phyloP scores from a whole-genome alignment of 2,329 filamentous ascomycete genomes.

The Trichoderma polysporum region DNA sequence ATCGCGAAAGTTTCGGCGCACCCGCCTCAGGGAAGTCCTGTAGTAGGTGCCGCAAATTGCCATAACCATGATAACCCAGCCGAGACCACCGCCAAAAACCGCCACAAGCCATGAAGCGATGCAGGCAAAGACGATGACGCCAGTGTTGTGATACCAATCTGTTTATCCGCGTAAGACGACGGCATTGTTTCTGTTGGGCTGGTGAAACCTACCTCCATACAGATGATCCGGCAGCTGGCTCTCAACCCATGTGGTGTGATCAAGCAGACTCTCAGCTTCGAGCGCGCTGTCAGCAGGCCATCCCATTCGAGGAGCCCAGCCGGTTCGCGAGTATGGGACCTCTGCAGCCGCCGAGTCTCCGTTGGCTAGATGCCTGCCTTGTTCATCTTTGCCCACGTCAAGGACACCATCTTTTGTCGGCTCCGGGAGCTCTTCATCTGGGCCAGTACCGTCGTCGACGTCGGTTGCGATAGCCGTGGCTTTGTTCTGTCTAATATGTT shows the following conservation, averaged over 20 bases:
- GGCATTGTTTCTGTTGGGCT: background rate
- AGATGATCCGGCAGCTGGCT: constrained; percentile 81
- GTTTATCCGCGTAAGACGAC: background rate
- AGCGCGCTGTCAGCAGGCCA: constrained; percentile 58
- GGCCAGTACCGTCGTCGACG: constrained; percentile 66
- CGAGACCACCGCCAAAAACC: constrained; percentile 83
- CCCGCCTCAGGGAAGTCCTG: constrained; percentile 87
- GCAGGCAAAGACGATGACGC: constrained; percentile 90
- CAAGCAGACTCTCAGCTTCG: constrained; percentile 69
- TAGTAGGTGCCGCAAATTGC: constrained; percentile 92
- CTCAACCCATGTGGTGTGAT: constrained; percentile 88
- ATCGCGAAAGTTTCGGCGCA: constrained; percentile 93
- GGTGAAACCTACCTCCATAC: constrained; percentile 67
- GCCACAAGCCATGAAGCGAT: constrained; percentile 88
- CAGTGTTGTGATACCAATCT: constrained; percentile 99
- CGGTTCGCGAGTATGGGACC: constrained; percentile 54
- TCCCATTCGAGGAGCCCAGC: constrained; percentile 88
- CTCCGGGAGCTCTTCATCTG: constrained; percentile 74
- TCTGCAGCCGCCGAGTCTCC: constrained; percentile 56
- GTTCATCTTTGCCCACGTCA: constrained; percentile 49
- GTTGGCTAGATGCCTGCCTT: constrained; percentile 49
- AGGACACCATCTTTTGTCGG: constrained; percentile 70
- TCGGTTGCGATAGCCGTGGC: constrained; percentile 76
- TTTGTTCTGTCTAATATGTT: constrained; percentile 45
- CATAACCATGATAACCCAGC: constrained; percentile 93